phyloP scores from a whole-genome alignment of 306 rosid species.

The Begonia peltatifolia region DNA sequence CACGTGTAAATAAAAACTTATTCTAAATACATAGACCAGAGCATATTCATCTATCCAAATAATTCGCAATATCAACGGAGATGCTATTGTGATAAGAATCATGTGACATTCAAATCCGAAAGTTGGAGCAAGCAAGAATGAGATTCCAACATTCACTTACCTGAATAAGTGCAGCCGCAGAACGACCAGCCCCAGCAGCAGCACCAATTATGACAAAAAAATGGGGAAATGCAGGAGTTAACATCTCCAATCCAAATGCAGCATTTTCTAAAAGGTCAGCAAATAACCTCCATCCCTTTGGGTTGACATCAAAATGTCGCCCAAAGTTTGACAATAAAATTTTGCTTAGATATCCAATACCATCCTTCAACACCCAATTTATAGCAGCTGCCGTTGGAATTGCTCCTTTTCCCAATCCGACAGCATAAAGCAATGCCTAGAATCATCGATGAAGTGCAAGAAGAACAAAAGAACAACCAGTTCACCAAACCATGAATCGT shows the following conservation, averaged over 20 bases:
- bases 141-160: constrained; percentile 8
- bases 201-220: constrained; percentile 54
- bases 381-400: constrained; percentile 90
- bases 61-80: too few relatives aligned
- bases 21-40: too few relatives aligned
- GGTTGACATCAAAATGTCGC: constrained; percentile 84
- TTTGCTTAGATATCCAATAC: constrained; percentile 85
- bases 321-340: constrained; percentile 77
- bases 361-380: constrained; percentile 93
- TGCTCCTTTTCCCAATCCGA: constrained; percentile 91
- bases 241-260: constrained; percentile 86
- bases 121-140: background rate
- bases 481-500: background rate
- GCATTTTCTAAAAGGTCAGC: constrained; percentile 86
- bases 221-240: constrained; percentile 76
- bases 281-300: constrained; percentile 93
- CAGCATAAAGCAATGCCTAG: constrained; percentile 70
- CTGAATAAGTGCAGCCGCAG: constrained; percentile 24
- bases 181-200: constrained; percentile 15
- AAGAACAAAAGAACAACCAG: background rate
- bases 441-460: background rate
- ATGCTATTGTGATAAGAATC: too few relatives aligned
- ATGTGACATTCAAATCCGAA: background rate
- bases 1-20: too few relatives aligned
- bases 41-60: too few relatives aligned